These are phyloP conservation scores for Fragaria iinumae DNA, from an alignment of 306 rosid species.

Conservation along the genomic window DNA sequence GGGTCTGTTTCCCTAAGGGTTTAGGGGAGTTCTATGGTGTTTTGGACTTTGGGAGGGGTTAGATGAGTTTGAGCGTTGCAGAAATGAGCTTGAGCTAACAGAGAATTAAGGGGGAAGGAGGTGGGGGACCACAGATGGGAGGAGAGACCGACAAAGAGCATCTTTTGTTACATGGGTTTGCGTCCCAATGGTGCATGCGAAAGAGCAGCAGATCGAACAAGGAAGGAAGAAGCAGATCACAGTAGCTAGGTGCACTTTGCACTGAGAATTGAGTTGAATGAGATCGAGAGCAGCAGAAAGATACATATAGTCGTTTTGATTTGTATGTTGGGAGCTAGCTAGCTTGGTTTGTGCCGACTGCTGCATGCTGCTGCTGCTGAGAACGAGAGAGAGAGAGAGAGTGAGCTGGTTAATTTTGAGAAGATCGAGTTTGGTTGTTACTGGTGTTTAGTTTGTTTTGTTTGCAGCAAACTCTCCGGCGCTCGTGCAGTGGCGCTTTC, in stretches of 20 bases:
- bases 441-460: neutral
- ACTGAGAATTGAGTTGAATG: neutral
- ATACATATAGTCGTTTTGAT: neutral
- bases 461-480: conserved; percentile 48
- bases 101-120: neutral
- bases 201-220: conserved; percentile 8
- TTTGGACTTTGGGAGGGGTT: neutral
- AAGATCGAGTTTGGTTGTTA: conserved; percentile 10
- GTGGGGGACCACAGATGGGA: conserved; percentile 14
- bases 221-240: conserved; percentile 5
- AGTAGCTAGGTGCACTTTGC: neutral
- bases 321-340: neutral
- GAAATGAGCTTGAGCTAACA: neutral
- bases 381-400: neutral
- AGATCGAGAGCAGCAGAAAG: neutral
- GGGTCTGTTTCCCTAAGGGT: neutral
- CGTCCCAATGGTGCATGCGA: conserved; percentile 30
- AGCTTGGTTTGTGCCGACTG: neutral
- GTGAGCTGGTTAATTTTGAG: neutral
- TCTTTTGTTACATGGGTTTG: conserved; percentile 53
- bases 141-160: conserved; percentile 75
- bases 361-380: neutral
- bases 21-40: neutral
- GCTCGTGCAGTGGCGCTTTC: conserved; percentile 43
- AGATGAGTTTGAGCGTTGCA: neutral